Conservation (phyloP, 148 eudicot species). For the Beta vulgaris region DNA sequence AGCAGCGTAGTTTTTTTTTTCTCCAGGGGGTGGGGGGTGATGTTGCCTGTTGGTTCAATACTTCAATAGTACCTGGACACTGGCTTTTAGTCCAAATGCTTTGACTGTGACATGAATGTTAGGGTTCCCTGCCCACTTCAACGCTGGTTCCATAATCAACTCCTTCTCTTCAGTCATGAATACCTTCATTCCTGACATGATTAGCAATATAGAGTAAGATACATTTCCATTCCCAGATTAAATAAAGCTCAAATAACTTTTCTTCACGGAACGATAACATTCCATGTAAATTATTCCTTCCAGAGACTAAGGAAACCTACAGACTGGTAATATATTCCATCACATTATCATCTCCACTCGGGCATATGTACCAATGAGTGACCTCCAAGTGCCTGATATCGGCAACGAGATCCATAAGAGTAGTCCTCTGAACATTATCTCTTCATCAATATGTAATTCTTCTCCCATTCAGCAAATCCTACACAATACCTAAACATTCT, state of each 20-base stretch:
- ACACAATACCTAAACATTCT: not conserved
- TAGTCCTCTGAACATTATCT: not conserved
- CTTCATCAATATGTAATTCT: not conserved
- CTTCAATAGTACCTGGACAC: slow-evolving; percentile 83
- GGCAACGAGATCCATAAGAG: not conserved
- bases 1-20: not conserved
- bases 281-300: not conserved
- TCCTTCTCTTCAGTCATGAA: slow-evolving; percentile 88
- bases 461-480: not conserved
- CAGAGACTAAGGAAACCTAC: not conserved
- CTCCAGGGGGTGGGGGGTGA: not conserved
- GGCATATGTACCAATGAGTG: not conserved
- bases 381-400: not conserved
- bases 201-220: not conserved
- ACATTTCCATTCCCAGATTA: not conserved
- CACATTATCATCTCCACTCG: not conserved
- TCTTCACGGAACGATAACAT: not conserved
- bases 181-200: slow-evolving; percentile 76
- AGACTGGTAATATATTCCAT: not conserved
- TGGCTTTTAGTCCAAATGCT: slow-evolving; percentile 84
- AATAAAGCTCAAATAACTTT: not conserved
- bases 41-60: not conserved
- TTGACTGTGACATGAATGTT: slow-evolving; percentile 64
- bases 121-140: slow-evolving; percentile 97
- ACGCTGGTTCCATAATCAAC: slow-evolving; percentile 78